A percentile compares a stretch with the other conserved stretches of the same genome.
phyloP scores from a whole-genome alignment of 2,329 filamentous ascomycete species.

The Saccharata proteae region DNA sequence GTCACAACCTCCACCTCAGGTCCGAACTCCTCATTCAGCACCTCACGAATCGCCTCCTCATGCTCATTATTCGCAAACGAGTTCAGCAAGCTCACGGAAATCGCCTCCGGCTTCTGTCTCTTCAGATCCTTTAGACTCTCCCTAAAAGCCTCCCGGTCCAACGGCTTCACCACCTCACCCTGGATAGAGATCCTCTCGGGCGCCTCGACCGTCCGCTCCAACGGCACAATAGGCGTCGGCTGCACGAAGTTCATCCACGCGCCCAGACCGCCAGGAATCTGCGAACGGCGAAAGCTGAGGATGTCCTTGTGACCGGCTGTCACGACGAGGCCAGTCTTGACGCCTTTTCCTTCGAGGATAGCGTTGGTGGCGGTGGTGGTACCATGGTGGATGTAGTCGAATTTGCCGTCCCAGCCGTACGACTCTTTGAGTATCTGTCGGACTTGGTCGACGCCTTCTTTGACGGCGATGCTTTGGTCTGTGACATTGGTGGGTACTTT shows the following conservation, averaged over 20 bases:
- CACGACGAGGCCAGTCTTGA: conserved; percentile 34
- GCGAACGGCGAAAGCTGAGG: conserved; percentile 33
- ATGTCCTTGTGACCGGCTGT: conserved; percentile 40
- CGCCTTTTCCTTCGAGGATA: conserved; percentile 38
- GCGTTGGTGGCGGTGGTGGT: conserved; percentile 40
- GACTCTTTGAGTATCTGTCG: conserved; percentile 26
- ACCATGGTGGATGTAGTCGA: conserved; percentile 38
- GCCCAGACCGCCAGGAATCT: conserved; percentile 39
- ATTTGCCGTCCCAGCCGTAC: conserved; percentile 32
- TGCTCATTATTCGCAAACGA: conserved; percentile 34
- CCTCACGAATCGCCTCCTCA: conserved; percentile 26
- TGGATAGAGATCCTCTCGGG: conserved; percentile 32
- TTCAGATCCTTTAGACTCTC: conserved; percentile 26
- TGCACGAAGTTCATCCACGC: conserved; percentile 38
- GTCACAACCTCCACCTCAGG: conserved; percentile 32
- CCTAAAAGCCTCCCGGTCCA: conserved; percentile 30
- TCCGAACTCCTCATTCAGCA: conserved; percentile 33
- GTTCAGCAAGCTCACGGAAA: conserved; percentile 36
- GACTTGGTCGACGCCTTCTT: conserved; percentile 33
- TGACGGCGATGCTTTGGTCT: conserved; percentile 37
- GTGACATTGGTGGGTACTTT: conserved; percentile 34
- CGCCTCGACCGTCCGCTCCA: conserved; percentile 36
- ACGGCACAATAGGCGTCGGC: conserved; percentile 36
- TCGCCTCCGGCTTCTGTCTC: conserved; percentile 30
- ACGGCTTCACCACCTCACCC: conserved; percentile 27